These are phyloP conservation scores for Naganishia cerealis DNA, from an alignment of 1,284 basidiomycete genomes.

Conservation along the genomic window DNA sequence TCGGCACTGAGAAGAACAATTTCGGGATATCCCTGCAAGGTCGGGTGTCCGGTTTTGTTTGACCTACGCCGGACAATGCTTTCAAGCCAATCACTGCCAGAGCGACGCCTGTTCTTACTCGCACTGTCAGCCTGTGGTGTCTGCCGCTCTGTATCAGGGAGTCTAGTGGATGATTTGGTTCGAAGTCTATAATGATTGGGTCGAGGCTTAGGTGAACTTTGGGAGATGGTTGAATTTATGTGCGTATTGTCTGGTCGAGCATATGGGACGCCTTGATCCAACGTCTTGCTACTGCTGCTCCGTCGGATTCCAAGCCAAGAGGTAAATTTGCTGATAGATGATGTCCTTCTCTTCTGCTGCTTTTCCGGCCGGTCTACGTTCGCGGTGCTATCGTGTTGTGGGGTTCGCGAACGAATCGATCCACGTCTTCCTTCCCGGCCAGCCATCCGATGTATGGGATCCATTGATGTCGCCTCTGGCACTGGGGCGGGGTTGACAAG, in stretches of 20 bases:
- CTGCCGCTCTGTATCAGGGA: not conserved
- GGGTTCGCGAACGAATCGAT: not conserved
- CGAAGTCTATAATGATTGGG: not conserved
- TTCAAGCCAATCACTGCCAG: constrained; percentile 19
- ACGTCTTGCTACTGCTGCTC: constrained; percentile 4
- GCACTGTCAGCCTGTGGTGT: not conserved
- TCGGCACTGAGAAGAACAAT: constrained; percentile 23
- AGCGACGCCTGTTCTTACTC: constrained; percentile 3
- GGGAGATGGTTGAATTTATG: not conserved
- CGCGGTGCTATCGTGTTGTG: not conserved
- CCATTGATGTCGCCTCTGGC: not conserved
- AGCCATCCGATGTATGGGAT: not conserved
- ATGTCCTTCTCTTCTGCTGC: constrained; percentile 4
- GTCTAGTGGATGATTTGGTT: not conserved
- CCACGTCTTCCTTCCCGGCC: not conserved
- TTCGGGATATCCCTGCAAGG: not conserved
- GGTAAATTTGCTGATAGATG: constrained; percentile 18
- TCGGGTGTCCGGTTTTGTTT: not conserved
- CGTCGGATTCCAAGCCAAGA: constrained; percentile 10
- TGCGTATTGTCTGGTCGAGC: not conserved
- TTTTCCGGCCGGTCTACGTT: not conserved
- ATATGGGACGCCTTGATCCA: not conserved
- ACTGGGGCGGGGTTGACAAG: not conserved
- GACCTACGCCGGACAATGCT: constrained; percentile 10
- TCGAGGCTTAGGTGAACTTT: not conserved